These are phyloP conservation scores for Neolentinus lepideus DNA, from an alignment of 1,284 basidiomycete species.

Conservation along the genomic window DNA sequence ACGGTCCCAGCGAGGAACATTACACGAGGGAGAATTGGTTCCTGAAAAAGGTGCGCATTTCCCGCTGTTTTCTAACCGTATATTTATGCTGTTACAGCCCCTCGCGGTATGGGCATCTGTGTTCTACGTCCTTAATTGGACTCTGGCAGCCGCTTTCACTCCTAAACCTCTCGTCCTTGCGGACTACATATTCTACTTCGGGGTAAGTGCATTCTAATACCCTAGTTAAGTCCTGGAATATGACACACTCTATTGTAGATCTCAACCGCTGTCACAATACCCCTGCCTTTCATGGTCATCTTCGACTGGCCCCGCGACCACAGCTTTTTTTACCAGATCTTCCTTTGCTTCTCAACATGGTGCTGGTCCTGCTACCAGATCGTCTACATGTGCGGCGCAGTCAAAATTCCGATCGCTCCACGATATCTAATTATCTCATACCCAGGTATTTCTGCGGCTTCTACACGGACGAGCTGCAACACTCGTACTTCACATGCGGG, in stretches of 20 bases:
- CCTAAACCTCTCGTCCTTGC: conserved; percentile 36
- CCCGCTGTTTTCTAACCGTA: neutral
- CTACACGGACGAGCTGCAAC: conserved; percentile 26
- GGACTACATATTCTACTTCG: conserved; percentile 60
- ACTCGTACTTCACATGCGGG: conserved; percentile 27
- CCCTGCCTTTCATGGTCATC: conserved; percentile 46
- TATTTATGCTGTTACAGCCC: conserved; percentile 21
- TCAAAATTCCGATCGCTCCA: neutral
- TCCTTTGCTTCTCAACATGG: conserved; percentile 49
- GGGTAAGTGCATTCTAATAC: conserved; percentile 36
- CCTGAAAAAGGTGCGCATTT: conserved; percentile 32
- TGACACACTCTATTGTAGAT: too few species aligned
- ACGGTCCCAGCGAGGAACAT: conserved; percentile 50
- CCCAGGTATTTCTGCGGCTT: conserved; percentile 50
- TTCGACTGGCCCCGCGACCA: conserved; percentile 63
- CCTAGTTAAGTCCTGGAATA: too few species aligned
- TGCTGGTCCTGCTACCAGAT: conserved; percentile 46
- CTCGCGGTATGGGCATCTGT: conserved; percentile 58
- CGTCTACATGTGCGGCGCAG: conserved; percentile 41
- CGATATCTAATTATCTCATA: conserved; percentile 5
- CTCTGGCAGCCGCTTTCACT: conserved; percentile 47
- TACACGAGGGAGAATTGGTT: conserved; percentile 50
- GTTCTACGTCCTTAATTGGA: conserved; percentile 70
- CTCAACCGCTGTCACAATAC: conserved; percentile 31
- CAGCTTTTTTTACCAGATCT: conserved; percentile 51